Base-by-base conservation (phyloP, 208 protist species). In the Acanthamoeba culbertsoni region DNA sequence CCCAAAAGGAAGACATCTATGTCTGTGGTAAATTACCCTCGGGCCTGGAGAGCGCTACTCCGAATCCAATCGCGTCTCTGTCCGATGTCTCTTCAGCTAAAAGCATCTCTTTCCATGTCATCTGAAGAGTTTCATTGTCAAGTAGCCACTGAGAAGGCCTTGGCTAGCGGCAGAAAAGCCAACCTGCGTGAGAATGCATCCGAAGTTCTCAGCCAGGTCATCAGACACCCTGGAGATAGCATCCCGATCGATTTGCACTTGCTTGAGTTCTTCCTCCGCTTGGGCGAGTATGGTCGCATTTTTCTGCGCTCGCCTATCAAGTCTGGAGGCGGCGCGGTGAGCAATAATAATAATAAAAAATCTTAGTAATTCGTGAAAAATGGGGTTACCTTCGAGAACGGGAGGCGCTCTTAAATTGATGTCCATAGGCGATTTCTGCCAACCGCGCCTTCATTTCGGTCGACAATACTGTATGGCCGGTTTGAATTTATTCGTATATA, bases 31-130 rank as follows among this genome's bases (percentile, higher is more conserved):
- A 68, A 51, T 8, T 91, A 42, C 40, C 26, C 37, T 95, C 94
- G 37, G 94, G 94, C 40, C 94, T 63, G 43, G 91, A 91, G 35
- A 95, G 16, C 1, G 91, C 68, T 0, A 95, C 7, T 35, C 94
- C 94, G 51, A 95, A 95, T 0, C 94, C 94, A n/a, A 93, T 33
- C 20, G 53, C 28, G 79, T 95, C 79, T 14, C 68, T 28, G 12
- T 79, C 40, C 18, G 7, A 1, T 16, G 10, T 10, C 7, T 86
- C 93, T 14, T 91, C 82, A 6, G 93, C 82, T 37, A 79, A 77
- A 5, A 94, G 16, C 2, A 93, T 35, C 35, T 95, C 94, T 7
- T n/a, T 31, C 94, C 94, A 95, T 42, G 90, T 92, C 5, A 46
- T 92, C n/a, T 94, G 42, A n/a, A n/a, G n/a, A n/a, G n/a, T 14